Evolutionary conservation across 257 asterid genomes (phyloP).

Genomic region (Ocimum tenuiflorum): DNA sequence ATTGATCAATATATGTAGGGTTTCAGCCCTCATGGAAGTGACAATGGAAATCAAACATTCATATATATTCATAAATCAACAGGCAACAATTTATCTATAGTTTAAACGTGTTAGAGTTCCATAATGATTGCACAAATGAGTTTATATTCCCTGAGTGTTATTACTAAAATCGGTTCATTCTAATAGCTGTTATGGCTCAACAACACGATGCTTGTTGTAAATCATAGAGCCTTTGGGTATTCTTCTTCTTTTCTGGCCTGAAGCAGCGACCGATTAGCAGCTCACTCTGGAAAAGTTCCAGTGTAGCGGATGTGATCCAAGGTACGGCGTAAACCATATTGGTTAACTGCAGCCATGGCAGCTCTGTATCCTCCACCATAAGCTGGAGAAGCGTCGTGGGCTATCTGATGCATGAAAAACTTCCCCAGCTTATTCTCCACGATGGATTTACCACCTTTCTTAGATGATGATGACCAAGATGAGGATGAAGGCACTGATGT

Average conservation of each 20-base stretch:
- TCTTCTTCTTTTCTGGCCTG: no score
- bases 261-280: no score
- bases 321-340: constrained; percentile 65
- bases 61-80: not conserved
- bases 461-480: constrained; percentile 21
- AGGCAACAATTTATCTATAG: not conserved
- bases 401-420: constrained; percentile 91
- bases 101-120: not conserved
- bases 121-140: not conserved
- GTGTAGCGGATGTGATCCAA: constrained; percentile 65
- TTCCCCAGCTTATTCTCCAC: constrained; percentile 70
- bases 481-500: constrained; percentile 24
- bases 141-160: not conserved
- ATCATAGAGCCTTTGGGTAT: not conserved
- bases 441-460: constrained; percentile 65
- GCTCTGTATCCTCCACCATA: constrained; percentile 88
- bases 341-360: constrained; percentile 72
- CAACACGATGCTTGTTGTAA: not conserved
- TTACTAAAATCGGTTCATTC: not conserved
- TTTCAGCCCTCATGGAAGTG: no score
- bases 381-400: constrained; percentile 75
- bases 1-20: not conserved
- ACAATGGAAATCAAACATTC: no score
- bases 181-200: not conserved
- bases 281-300: constrained; percentile 53